Evolutionary conservation across 352 stramenopile genomes (phyloP), one percentile per base, ranked within the genome.

Genomic region (Achlya hypogyna): DNA sequence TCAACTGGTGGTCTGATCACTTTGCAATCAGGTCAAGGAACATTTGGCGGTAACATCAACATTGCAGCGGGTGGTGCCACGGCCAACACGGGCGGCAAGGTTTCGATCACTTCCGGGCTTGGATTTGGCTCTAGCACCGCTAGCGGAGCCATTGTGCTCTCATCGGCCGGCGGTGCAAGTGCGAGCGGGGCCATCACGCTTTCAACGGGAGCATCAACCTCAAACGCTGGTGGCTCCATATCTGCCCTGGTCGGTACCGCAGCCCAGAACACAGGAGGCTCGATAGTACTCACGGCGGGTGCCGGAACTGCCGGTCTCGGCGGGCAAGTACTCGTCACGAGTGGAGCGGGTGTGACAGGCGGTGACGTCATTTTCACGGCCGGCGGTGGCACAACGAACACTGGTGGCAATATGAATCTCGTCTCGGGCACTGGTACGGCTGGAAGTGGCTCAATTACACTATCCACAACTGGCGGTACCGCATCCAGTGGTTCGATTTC

Each of bases 181-280:
- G 74, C 88, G 65, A 88, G 72, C 63, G 85, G 85, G 25, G 78
- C 87, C 63, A 65, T 93, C n/a, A 59, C 64, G 25, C 28, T 93
- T 14, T 76, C 72, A 14, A 87, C 75, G 42, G 85, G 85, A 5
- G 69, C 77, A 62, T 78, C 79, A 28, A 79, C 65, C 0, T 77
- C 73, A n/a, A 79, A 78, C 0, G 80, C 77, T 62, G 80, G 79
- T 53, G 86, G 87, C 4, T 86, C 76, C 47, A 76, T 94, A 42
- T 72, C 77, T 2, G 29, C 86, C 25, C 65, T 71, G 45, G 78
- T 87, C 10, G 81, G 85, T 29, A 78, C 75, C 49, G 84, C 84
- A 40, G 76, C 82, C 34, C 54, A 74, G 16, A 74, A 78, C 47
- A 51, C 72, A 35, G 84, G 84, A 47, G 87, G 87, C 64, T 77